Evolutionary conservation across 768 basidiomycete genomes (phyloP).

Genomic region (Macrolepiota fuliginosa): DNA sequence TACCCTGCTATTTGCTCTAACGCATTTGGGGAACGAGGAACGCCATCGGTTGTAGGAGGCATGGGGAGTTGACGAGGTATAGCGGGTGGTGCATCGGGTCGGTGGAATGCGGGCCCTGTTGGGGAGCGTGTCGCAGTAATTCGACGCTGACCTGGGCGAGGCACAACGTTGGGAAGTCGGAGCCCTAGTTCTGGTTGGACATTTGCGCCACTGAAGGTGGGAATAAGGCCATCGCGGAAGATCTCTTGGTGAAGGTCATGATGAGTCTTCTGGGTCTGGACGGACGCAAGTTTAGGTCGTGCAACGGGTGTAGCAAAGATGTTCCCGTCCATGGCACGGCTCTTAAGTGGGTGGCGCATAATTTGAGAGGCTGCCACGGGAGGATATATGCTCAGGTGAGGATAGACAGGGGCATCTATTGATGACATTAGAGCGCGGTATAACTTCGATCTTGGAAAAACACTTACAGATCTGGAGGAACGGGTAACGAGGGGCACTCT

Average conservation of each 20-base stretch:
- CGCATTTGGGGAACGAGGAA: background rate
- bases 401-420: conserved; percentile 7
- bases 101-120: conserved; percentile 6
- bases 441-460: background rate
- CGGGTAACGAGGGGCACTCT: background rate
- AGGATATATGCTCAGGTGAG: conserved; percentile 1
- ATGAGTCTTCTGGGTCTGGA: background rate
- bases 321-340: background rate
- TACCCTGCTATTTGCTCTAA: conserved; percentile 2
- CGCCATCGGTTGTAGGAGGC: background rate
- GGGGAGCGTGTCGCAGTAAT: conserved; percentile 7
- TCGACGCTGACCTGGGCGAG: background rate
- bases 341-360: background rate
- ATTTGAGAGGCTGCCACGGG: background rate
- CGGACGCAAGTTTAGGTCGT: background rate
- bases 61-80: background rate
- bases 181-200: background rate
- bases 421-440: background rate
- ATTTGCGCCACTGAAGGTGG: background rate
- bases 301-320: background rate
- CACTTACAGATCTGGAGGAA: conserved; percentile 7
- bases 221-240: background rate
- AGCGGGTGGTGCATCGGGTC: conserved; percentile 1
- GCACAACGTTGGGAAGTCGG: background rate
- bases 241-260: conserved; percentile 8